A percentile compares a stretch with the other conserved stretches of the same genome.
Evolutionary conservation across 2,329 filamentous ascomycete species (phyloP).

Genomic region (Capronia epimyces): DNA sequence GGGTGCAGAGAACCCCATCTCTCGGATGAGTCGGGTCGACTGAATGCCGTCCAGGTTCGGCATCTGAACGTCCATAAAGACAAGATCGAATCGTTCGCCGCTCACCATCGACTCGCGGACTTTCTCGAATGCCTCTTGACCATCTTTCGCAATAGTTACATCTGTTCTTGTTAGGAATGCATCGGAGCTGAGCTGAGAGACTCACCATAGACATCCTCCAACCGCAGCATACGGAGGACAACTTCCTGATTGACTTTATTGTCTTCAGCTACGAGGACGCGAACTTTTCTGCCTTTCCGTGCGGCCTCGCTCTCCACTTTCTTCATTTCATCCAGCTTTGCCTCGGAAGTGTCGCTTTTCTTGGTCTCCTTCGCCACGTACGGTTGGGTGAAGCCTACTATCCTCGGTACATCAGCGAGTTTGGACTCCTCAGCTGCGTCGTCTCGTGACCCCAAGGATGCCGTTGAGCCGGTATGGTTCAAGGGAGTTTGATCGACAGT

Average conservation of each 20-base stretch:
- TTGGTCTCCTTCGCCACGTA: slow-evolving; percentile 34
- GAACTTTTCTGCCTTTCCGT: slow-evolving; percentile 56
- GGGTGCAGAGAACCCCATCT: slow-evolving; percentile 79
- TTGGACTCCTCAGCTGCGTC: slow-evolving; percentile 6
- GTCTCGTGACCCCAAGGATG: slow-evolving; percentile 15
- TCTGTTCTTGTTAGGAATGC: slow-evolving; percentile 60
- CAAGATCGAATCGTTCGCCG: slow-evolving; percentile 70
- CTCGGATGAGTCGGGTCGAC: slow-evolving; percentile 74
- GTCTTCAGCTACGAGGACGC: slow-evolving; percentile 80
- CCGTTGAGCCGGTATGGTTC: slow-evolving; percentile 13
- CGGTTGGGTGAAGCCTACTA: slow-evolving; percentile 30
- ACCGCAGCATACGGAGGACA: slow-evolving; percentile 55
- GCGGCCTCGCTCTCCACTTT: slow-evolving; percentile 59
- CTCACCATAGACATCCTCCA: slow-evolving; percentile 45
- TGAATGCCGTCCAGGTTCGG: slow-evolving; percentile 86
- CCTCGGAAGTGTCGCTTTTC: slow-evolving; percentile 46
- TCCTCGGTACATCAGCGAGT: slow-evolving; percentile 26
- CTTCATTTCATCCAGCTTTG: slow-evolving; percentile 62
- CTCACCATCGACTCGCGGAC: slow-evolving; percentile 77
- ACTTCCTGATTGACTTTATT: slow-evolving; percentile 62
- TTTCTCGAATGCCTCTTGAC: slow-evolving; percentile 79
- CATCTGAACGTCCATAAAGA: slow-evolving; percentile 97
- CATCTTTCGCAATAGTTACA: slow-evolving; percentile 79
- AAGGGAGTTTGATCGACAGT: slow-evolving; percentile 5
- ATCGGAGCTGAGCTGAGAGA: slow-evolving; percentile 38